These are phyloP conservation scores for Amanita subjunquillea DNA, from an alignment of 768 basidiomycete species.

Conservation along the genomic window DNA sequence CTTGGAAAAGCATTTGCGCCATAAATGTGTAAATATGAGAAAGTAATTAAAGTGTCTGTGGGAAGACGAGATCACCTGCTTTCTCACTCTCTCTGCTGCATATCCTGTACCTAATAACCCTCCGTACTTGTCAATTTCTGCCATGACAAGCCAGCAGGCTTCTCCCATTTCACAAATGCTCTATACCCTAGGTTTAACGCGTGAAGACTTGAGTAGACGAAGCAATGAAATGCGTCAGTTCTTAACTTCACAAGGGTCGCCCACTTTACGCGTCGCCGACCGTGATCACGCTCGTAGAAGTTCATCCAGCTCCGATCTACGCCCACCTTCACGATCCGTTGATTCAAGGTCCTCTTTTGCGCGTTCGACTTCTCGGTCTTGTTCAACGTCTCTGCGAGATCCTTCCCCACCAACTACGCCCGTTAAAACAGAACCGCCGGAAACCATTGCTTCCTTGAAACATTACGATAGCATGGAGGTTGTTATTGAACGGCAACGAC, in stretches of 20 bases:
- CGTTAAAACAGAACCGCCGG: slow-evolving; percentile 52
- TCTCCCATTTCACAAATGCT: slow-evolving; percentile 72
- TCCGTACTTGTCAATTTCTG: neutral
- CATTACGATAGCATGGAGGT: slow-evolving; percentile 69
- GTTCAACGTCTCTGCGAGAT: slow-evolving; percentile 41
- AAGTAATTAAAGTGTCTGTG: slow-evolving; percentile 1
- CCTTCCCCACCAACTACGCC: slow-evolving; percentile 50
- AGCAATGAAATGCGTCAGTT: slow-evolving; percentile 78
- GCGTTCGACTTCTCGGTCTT: slow-evolving; percentile 34
- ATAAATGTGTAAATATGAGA: slow-evolving; percentile 1
- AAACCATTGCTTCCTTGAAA: slow-evolving; percentile 37
- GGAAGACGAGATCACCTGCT: slow-evolving; percentile 5
- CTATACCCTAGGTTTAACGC: slow-evolving; percentile 62
- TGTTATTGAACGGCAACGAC: slow-evolving; percentile 65
- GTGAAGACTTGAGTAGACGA: slow-evolving; percentile 61
- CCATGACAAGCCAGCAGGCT: slow-evolving; percentile 30
- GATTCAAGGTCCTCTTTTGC: slow-evolving; percentile 25
- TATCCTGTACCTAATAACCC: neutral
- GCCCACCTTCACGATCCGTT: slow-evolving; percentile 23
- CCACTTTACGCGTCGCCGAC: slow-evolving; percentile 34
- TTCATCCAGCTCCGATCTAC: slow-evolving; percentile 20
- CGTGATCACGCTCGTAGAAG: slow-evolving; percentile 20
- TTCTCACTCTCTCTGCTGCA: slow-evolving; percentile 8
- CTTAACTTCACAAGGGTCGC: slow-evolving; percentile 43
- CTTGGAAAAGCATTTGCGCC: slow-evolving; percentile 16